Evolutionary conservation across 306 rosid genomes (phyloP).

Genomic region (Rosa persica): DNA sequence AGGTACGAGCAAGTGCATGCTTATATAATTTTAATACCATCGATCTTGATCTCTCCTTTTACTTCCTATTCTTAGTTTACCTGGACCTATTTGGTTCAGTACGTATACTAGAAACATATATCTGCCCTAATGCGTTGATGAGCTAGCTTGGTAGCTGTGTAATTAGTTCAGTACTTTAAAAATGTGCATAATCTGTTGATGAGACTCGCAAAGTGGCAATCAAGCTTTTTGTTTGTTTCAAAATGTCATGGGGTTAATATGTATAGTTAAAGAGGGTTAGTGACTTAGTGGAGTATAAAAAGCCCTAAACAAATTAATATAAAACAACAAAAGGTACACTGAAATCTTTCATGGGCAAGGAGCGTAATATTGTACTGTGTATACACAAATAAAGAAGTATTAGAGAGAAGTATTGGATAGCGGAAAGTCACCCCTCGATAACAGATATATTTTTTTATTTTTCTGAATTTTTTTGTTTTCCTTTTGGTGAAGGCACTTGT

Average conservation of each 20-base stretch:
- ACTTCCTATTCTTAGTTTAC: background rate
- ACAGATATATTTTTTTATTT: background rate
- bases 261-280: constrained; percentile 1
- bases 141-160: background rate
- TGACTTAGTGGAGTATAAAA: background rate
- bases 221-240: background rate
- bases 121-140: background rate
- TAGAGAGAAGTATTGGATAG: background rate
- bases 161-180: background rate
- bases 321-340: background rate
- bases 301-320: background rate
- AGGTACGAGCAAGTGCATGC: background rate
- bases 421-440: background rate
- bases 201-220: background rate
- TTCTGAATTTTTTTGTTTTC: too few relatives aligned
- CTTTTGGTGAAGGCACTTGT: background rate
- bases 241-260: background rate
- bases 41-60: background rate
- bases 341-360: constrained; percentile 5
- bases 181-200: background rate
- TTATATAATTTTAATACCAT: background rate
- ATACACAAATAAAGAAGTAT: background rate
- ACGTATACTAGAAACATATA: background rate
- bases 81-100: background rate
- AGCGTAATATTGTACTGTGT: background rate